These are phyloP conservation scores for Termitomyces sp. DNA, from an alignment of 768 basidiomycete genomes.

Conservation along the genomic window DNA sequence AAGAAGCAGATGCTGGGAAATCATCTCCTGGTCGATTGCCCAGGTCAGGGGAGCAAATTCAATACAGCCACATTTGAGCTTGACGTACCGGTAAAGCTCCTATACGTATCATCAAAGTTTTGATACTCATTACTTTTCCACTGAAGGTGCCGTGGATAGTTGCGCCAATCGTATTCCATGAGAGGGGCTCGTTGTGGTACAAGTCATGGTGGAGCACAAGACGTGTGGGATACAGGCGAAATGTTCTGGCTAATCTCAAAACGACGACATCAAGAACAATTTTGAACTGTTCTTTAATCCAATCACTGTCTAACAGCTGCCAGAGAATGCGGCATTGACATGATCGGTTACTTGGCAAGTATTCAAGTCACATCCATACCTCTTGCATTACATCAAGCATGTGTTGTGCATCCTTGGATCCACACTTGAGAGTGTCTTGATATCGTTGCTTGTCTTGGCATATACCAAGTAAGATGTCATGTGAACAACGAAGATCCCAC, in stretches of 20 bases:
- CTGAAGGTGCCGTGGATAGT: not conserved
- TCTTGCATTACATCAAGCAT: not conserved
- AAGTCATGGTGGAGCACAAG: not conserved
- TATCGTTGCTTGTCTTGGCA: not conserved
- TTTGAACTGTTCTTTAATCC: not conserved
- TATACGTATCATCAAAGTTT: not conserved
- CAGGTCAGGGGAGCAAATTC: not conserved
- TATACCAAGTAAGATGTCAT: not conserved
- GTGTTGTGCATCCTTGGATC: not conserved
- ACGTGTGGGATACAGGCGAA: not conserved
- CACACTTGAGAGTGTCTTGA: not conserved
- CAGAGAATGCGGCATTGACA: not conserved
- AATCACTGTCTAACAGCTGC: not conserved
- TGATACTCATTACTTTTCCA: not conserved
- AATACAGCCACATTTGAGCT: not conserved
- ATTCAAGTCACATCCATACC: not conserved
- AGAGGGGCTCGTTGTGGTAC: not conserved
- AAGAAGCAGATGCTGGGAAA: not conserved
- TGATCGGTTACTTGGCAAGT: too few relatives aligned
- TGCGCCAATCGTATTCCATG: not conserved
- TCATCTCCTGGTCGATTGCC: not conserved
- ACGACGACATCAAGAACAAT: not conserved
- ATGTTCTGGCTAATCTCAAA: not conserved
- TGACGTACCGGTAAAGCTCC: not conserved
- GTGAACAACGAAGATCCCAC: not conserved